Conservation (phyloP, 2,329 filamentous ascomycete species). For the Herpomyces periplanetae region DNA sequence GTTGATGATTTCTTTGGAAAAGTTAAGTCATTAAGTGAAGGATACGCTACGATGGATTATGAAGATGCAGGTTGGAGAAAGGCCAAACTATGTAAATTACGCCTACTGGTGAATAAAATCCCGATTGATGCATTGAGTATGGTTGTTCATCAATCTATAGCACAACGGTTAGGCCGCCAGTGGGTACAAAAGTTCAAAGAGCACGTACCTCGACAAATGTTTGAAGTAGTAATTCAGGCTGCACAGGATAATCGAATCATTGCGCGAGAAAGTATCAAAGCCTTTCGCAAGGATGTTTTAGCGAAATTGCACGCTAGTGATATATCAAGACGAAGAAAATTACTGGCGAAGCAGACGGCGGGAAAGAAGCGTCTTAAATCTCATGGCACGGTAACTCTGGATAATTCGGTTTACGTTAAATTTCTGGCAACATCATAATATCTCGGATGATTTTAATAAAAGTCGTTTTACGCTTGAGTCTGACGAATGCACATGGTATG, state of each 20-base stretch:
- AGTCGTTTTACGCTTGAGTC: too few species aligned
- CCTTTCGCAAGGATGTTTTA: constrained; percentile 76
- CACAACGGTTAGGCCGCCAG: constrained; percentile 32
- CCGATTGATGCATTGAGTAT: constrained; percentile 82
- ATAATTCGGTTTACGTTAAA: too few species aligned
- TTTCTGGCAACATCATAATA: too few species aligned
- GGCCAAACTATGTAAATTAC: constrained; percentile 48
- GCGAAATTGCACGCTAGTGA: constrained; percentile 76
- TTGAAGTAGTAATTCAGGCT: constrained; percentile 81
- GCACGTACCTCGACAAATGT: constrained; percentile 85
- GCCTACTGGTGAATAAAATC: constrained; percentile 64
- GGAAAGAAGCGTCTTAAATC: too few species aligned
- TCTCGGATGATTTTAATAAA: too few species aligned
- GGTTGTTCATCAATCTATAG: constrained; percentile 45
- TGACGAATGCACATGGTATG: too few species aligned
- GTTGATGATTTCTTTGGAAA: constrained; percentile 95
- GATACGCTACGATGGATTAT: constrained; percentile 82
- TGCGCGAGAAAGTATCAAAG: constrained; percentile 73
- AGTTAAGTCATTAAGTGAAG: constrained; percentile 65
- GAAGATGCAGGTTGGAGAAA: constrained; percentile 63
- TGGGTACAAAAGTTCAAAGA: constrained; percentile 94
- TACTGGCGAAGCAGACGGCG: too few species aligned
- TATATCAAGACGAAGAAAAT: too few species aligned
- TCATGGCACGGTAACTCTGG: too few species aligned
- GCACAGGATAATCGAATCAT: constrained; percentile 43